Evolutionary conservation across 805 yeast genomes (phyloP).

Genomic region (Pichia thaimueangensis): DNA sequence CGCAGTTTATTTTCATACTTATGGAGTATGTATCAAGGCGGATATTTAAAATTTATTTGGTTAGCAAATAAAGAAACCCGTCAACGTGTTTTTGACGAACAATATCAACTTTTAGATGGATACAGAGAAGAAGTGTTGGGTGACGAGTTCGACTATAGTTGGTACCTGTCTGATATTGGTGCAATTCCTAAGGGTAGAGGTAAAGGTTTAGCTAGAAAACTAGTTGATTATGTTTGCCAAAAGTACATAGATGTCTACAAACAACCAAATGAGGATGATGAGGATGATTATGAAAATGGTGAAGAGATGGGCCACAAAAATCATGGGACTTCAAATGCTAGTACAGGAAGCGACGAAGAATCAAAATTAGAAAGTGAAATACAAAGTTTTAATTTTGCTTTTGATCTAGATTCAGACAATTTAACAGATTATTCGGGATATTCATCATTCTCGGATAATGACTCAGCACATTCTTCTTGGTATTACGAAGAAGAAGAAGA

Average conservation of each 20-base stretch:
- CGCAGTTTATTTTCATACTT: slow-evolving; percentile 28
- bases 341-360: slow-evolving; percentile 18
- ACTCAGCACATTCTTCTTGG: slow-evolving; percentile 31
- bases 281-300: slow-evolving; percentile 16
- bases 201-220: slow-evolving; percentile 48
- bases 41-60: slow-evolving; percentile 31
- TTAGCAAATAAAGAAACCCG: slow-evolving; percentile 38
- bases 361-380: slow-evolving; percentile 30
- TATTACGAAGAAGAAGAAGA: slow-evolving; percentile 32
- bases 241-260: slow-evolving; percentile 34
- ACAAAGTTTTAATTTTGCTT: slow-evolving; percentile 29
- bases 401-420: slow-evolving; percentile 29
- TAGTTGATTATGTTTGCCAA: slow-evolving; percentile 44
- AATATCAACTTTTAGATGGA: slow-evolving; percentile 39
- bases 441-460: slow-evolving; percentile 27
- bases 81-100: slow-evolving; percentile 44
- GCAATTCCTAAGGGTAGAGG: slow-evolving; percentile 54
- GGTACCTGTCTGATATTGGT: slow-evolving; percentile 57
- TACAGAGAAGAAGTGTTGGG: slow-evolving; percentile 40
- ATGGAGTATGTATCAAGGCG: slow-evolving; percentile 30
- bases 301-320: background rate
- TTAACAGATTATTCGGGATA: slow-evolving; percentile 32
- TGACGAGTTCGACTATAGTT: slow-evolving; percentile 34
- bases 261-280: slow-evolving; percentile 15
- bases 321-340: slow-evolving; percentile 6